phyloP scores from a whole-genome alignment of 2,329 filamentous ascomycete genomes.

The Hymenoscyphus infarciens region DNA sequence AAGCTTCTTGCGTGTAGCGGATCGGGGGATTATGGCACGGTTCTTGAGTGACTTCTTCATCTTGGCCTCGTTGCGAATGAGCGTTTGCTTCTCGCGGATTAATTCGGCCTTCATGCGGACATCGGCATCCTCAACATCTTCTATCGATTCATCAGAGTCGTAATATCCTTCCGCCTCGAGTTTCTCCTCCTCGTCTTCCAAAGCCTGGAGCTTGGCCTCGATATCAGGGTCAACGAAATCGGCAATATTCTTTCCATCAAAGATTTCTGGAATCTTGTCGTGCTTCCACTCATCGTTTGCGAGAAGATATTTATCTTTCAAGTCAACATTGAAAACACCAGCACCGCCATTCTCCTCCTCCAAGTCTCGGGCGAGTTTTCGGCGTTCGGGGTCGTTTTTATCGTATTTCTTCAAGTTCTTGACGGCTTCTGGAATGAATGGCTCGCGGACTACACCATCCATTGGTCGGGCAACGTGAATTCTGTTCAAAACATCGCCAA shows the following conservation, averaged over 20 bases:
- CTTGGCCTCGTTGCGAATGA: conserved; percentile 91
- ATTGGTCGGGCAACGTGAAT: conserved; percentile 97
- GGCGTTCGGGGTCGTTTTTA: conserved; percentile 81
- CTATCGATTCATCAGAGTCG: conserved; percentile 74
- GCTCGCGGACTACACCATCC: conserved; percentile 72
- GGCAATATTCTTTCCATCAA: conserved; percentile 95
- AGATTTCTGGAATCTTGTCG: conserved; percentile 90
- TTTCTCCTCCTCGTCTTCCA: conserved; percentile 94
- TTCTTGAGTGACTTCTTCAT: conserved; percentile 98
- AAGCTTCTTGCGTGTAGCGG: conserved; percentile 73
- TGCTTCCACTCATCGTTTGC: conserved; percentile 92
- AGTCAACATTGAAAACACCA: conserved; percentile 92
- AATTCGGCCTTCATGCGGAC: conserved; percentile 87
- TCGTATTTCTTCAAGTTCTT: conserved; percentile 84
- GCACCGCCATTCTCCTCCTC: conserved; percentile 92
- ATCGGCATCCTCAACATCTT: conserved; percentile 85
- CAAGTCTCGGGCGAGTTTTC: conserved; percentile 76
- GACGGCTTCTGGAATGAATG: conserved; percentile 83
- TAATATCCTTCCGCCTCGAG: conserved; percentile 92
- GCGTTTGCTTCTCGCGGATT: conserved; percentile 88
- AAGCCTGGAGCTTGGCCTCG: conserved; percentile 81
- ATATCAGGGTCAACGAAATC: conserved; percentile 98
- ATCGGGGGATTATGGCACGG: conserved; percentile 85
- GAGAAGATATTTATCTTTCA: conserved; percentile 83
- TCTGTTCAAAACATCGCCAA: conserved; percentile 85